A percentile compares a stretch with the other conserved stretches of the same genome.
Conservation (phyloP, 1,139 yeast species). For the Waltiozyma sp. region DNA sequence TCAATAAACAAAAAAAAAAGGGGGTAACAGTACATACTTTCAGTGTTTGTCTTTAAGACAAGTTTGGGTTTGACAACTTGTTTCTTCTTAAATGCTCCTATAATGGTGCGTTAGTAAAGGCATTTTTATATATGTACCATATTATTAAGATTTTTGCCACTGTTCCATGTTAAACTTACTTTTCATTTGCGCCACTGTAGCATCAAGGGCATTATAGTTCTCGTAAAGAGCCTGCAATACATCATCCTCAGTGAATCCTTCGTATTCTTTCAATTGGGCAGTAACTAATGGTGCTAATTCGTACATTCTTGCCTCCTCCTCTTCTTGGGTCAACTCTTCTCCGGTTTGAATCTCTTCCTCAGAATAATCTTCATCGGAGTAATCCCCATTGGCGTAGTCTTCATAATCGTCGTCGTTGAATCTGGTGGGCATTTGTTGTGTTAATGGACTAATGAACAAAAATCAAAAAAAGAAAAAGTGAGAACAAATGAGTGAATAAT, state of each 20-base stretch:
- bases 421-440: slow-evolving; percentile 8
- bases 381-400: slow-evolving; percentile 16
- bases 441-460: no score
- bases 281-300: slow-evolving; percentile 32
- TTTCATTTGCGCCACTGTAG: slow-evolving; percentile 42
- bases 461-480: no score
- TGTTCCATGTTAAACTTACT: slow-evolving; percentile 17
- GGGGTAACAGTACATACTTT: slow-evolving; percentile 14
- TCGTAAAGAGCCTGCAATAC: slow-evolving; percentile 52
- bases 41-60: slow-evolving; percentile 1
- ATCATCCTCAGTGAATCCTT: slow-evolving; percentile 38
- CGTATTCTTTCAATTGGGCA: slow-evolving; percentile 26
- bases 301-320: slow-evolving; percentile 39
- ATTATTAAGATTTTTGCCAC: neutral
- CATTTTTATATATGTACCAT: neutral
- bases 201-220: slow-evolving; percentile 46
- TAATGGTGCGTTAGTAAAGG: neutral
- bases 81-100: slow-evolving; percentile 12
- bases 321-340: slow-evolving; percentile 34
- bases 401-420: slow-evolving; percentile 13
- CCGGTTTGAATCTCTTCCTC: slow-evolving; percentile 9
- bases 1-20: neutral
- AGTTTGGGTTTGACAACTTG: neutral
- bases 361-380: slow-evolving; percentile 16
- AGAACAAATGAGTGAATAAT: no score